Conservation (phyloP, 2,329 filamentous ascomycete species). For the Penicillium occitanis region DNA sequence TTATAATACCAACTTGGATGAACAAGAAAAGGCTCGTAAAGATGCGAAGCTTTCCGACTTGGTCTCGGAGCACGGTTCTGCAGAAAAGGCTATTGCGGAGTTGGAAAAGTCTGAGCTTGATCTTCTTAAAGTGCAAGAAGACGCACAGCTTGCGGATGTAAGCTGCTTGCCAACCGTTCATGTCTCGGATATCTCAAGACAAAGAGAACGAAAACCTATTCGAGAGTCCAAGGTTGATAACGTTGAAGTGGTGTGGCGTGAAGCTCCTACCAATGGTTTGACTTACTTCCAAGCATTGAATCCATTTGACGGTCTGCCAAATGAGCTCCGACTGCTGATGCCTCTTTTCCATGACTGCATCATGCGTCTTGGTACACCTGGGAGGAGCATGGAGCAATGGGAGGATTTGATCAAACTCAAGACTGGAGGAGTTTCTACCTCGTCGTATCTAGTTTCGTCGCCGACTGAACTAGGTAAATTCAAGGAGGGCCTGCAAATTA, state of each 20-base stretch:
- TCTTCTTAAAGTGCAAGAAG: conserved; percentile 77
- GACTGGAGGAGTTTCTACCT: conserved; percentile 84
- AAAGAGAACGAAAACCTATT: conserved; percentile 71
- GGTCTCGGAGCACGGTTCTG: conserved; percentile 65
- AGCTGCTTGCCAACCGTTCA: conserved; percentile 85
- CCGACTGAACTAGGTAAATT: conserved; percentile 69
- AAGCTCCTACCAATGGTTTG: conserved; percentile 89
- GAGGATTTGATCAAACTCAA: conserved; percentile 96
- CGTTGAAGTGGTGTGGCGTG: conserved; percentile 80
- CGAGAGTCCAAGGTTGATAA: conserved; percentile 58
- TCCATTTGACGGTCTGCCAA: conserved; percentile 72
- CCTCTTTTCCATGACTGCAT: conserved; percentile 90
- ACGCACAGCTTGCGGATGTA: conserved; percentile 78
- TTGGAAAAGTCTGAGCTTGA: conserved; percentile 77
- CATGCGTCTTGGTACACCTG: conserved; percentile 87
- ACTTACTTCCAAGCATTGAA: conserved; percentile 95
- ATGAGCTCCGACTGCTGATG: conserved; percentile 79
- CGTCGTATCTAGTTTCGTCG: conserved; percentile 78
- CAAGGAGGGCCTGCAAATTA: conserved; percentile 78
- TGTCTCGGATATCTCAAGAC: conserved; percentile 82
- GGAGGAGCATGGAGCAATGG: conserved; percentile 87
- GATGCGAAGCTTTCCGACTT: conserved; percentile 70
- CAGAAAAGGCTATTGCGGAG: conserved; percentile 67
- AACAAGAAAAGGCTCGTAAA: conserved; percentile 76
- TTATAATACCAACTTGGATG: conserved; percentile 70